phyloP scores from a whole-genome alignment of 345 rosid genomes.

The Linum lewisii region DNA sequence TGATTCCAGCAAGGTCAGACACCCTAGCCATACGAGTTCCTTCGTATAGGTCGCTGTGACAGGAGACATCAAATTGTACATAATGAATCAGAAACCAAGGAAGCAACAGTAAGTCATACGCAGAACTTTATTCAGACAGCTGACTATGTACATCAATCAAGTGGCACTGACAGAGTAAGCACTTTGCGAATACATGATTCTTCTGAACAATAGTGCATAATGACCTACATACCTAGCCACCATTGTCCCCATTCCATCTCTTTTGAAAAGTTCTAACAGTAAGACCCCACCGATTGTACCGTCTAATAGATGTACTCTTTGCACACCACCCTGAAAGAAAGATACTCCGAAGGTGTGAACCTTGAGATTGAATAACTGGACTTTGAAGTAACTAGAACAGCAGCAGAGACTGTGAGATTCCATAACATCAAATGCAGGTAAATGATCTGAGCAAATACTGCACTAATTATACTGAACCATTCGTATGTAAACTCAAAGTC shows the following conservation, averaged over 20 bases:
- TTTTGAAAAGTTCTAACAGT: constrained; percentile 76
- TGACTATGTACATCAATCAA: constrained; percentile 6
- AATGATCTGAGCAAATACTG: too few relatives aligned
- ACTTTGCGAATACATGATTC: too few relatives aligned
- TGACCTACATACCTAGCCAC: constrained; percentile 64
- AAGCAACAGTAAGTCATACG: not conserved
- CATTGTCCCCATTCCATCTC: constrained; percentile 99
- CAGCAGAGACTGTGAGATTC: not conserved
- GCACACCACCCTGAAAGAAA: constrained; percentile 76
- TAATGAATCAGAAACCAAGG: constrained; percentile 12
- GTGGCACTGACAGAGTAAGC: too few relatives aligned
- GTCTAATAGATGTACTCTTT: constrained; percentile 92
- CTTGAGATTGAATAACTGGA: constrained; percentile 1
- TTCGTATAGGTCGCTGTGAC: constrained; percentile 73
- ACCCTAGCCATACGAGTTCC: constrained; percentile 72
- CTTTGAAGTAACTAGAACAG: constrained; percentile 1
- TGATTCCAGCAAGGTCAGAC: constrained; percentile 67
- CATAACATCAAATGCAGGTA: not conserved
- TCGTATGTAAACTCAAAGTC: not conserved
- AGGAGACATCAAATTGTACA: constrained; percentile 12
- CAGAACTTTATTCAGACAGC: not conserved
- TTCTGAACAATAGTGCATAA: not conserved
- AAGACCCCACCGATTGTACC: constrained; percentile 83
- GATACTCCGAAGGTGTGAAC: constrained; percentile 12
- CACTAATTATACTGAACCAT: not conserved